These are phyloP conservation scores for Phyllosticta ampelicida DNA, from an alignment of 2,329 filamentous ascomycete species.

Conservation along the genomic window DNA sequence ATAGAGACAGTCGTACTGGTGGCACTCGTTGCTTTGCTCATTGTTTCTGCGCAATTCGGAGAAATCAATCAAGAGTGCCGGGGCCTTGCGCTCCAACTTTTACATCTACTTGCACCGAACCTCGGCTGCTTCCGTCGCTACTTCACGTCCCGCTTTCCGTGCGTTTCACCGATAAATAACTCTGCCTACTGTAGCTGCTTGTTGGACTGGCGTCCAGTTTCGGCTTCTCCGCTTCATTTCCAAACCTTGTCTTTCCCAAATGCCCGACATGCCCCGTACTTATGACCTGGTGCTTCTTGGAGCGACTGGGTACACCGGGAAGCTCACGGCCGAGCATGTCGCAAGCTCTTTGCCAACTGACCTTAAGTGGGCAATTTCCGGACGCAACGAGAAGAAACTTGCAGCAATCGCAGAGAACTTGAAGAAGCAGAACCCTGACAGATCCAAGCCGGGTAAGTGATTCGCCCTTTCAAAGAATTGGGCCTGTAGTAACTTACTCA, in stretches of 20 bases:
- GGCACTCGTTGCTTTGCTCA: background rate
- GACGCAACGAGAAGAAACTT: slow-evolving; percentile 68
- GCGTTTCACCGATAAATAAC: background rate
- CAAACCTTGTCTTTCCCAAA: background rate
- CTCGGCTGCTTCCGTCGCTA: background rate
- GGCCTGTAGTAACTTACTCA: slow-evolving; percentile 4
- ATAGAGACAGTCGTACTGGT: background rate
- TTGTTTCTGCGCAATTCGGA: background rate
- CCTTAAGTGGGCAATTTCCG: slow-evolving; percentile 79
- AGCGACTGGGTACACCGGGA: slow-evolving; percentile 75
- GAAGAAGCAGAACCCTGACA: slow-evolving; percentile 56
- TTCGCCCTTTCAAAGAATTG: background rate
- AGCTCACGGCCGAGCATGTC: slow-evolving; percentile 65
- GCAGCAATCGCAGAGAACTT: slow-evolving; percentile 56
- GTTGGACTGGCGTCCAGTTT: background rate
- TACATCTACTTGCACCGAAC: background rate
- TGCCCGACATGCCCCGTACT: slow-evolving; percentile 24
- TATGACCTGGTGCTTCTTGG: slow-evolving; percentile 59
- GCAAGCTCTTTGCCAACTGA: slow-evolving; percentile 58
- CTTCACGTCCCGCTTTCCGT: background rate
- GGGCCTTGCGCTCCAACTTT: background rate
- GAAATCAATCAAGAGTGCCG: background rate
- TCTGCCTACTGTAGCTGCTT: background rate
- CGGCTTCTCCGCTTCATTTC: background rate
- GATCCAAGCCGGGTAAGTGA: slow-evolving; percentile 53